Conservation (phyloP, 2,329 filamentous ascomycete genomes). For the Aspergillus sp. region DNA sequence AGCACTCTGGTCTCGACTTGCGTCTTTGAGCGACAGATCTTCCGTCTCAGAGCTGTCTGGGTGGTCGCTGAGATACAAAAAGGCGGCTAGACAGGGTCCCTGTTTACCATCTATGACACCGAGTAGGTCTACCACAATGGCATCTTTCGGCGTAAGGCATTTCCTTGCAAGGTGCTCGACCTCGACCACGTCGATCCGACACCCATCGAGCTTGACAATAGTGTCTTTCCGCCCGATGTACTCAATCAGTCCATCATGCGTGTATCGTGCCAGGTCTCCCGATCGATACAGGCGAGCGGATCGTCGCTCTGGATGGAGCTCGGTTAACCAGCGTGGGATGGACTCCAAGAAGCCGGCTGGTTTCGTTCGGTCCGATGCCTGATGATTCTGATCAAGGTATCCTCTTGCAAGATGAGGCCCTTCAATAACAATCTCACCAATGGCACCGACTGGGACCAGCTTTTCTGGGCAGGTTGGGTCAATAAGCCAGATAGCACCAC, state of each 20-base stretch:
- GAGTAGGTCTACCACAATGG: background rate
- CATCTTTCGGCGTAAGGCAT: background rate
- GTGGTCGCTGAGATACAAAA: background rate
- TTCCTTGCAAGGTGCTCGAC: constrained; percentile 2
- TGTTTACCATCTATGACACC: background rate
- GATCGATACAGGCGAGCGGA: background rate
- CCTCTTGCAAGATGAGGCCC: background rate
- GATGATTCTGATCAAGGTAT: background rate
- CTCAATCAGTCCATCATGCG: background rate
- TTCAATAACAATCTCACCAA: constrained; percentile 8
- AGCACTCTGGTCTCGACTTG: background rate
- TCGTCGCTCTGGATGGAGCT: background rate
- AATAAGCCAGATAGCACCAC: constrained; percentile 1
- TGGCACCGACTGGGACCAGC: constrained; percentile 1
- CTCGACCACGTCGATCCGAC: constrained; percentile 4
- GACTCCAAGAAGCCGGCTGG: background rate
- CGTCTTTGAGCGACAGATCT: background rate
- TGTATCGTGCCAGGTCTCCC: constrained; percentile 1
- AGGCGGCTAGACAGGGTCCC: background rate
- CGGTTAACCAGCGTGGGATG: background rate
- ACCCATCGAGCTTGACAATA: constrained; percentile 2
- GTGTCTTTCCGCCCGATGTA: constrained; percentile 12
- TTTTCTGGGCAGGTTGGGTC: background rate
- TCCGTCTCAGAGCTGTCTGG: background rate
- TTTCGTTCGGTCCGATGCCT: background rate